Conservation (phyloP, 352 stramenopile genomes). For the Phytophthora ohioensis region DNA sequence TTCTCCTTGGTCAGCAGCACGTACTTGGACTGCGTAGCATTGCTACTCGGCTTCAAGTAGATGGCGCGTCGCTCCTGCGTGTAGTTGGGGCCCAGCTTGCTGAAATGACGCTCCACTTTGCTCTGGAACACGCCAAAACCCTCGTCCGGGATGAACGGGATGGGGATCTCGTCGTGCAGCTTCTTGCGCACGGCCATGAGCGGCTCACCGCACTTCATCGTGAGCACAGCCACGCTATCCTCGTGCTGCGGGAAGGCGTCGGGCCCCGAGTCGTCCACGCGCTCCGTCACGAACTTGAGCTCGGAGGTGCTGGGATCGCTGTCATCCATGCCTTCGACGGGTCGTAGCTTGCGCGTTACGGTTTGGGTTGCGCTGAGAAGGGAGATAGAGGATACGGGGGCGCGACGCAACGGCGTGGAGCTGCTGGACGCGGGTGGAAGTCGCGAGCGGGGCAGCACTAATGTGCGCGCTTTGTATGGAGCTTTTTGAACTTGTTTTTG, state of each 20-base stretch:
- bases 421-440: not conserved
- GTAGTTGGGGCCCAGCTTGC: slow-evolving; percentile 67
- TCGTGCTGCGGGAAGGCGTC: slow-evolving; percentile 69
- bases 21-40: slow-evolving; percentile 85
- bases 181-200: slow-evolving; percentile 85
- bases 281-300: slow-evolving; percentile 47
- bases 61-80: slow-evolving; percentile 72
- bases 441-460: not conserved
- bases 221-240: slow-evolving; percentile 72
- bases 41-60: slow-evolving; percentile 80
- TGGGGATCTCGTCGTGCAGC: slow-evolving; percentile 74
- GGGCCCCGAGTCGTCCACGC: slow-evolving; percentile 27
- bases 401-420: not conserved
- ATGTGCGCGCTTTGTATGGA: slow-evolving; percentile 16
- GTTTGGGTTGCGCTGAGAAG: slow-evolving; percentile 6
- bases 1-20: slow-evolving; percentile 77
- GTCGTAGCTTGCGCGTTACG: slow-evolving; percentile 30
- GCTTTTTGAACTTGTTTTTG: slow-evolving; percentile 31
- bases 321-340: slow-evolving; percentile 25
- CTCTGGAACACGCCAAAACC: slow-evolving; percentile 82
- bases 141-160: slow-evolving; percentile 75
- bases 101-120: slow-evolving; percentile 79
- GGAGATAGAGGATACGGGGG: not conserved
- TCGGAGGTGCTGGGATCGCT: slow-evolving; percentile 35
- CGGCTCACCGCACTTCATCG: slow-evolving; percentile 81